Evolutionary conservation across 2,329 filamentous ascomycete genomes (phyloP).

Genomic region (Plenodomus tracheiphilus): DNA sequence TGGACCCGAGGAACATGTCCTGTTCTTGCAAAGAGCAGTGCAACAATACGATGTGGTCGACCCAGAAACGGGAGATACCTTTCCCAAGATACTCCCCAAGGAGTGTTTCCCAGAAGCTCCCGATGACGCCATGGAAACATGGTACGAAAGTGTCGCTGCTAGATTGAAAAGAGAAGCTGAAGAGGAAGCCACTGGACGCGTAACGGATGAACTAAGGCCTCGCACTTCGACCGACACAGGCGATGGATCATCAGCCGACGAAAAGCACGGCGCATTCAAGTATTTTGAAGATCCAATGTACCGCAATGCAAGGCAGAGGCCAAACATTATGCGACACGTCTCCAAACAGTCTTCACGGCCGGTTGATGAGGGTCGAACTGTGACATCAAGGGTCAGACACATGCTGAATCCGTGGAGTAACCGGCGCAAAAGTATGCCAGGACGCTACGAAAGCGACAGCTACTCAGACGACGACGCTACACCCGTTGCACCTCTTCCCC

Average conservation of each 20-base stretch:
- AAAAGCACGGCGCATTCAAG: conserved; percentile 48
- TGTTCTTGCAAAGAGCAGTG: conserved; percentile 80
- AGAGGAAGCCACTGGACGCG: conserved; percentile 28
- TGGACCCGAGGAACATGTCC: conserved; percentile 83
- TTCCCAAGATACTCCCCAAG: conserved; percentile 66
- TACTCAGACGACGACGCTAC: conserved; percentile 36
- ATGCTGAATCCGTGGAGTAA: conserved; percentile 40
- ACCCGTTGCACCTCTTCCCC: conserved; percentile 28
- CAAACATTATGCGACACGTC: conserved; percentile 48
- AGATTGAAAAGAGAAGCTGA: conserved; percentile 67
- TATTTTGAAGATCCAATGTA: conserved; percentile 57
- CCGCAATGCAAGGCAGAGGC: conserved; percentile 49
- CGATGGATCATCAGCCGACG: conserved; percentile 45
- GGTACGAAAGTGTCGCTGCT: conserved; percentile 79
- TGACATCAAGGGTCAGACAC: conserved; percentile 38
- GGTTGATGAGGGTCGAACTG: conserved; percentile 32
- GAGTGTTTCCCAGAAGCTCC: conserved; percentile 71
- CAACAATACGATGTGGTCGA: conserved; percentile 75
- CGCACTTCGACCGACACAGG: conserved; percentile 41
- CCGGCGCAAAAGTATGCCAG: conserved; percentile 29
- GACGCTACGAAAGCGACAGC: conserved; percentile 33
- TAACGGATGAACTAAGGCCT: conserved; percentile 29
- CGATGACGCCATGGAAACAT: conserved; percentile 79
- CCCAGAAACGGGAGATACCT: conserved; percentile 62
- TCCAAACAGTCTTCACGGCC: conserved; percentile 35